phyloP scores from a whole-genome alignment of 805 yeast genomes.

The Ogataea salicorniae region DNA sequence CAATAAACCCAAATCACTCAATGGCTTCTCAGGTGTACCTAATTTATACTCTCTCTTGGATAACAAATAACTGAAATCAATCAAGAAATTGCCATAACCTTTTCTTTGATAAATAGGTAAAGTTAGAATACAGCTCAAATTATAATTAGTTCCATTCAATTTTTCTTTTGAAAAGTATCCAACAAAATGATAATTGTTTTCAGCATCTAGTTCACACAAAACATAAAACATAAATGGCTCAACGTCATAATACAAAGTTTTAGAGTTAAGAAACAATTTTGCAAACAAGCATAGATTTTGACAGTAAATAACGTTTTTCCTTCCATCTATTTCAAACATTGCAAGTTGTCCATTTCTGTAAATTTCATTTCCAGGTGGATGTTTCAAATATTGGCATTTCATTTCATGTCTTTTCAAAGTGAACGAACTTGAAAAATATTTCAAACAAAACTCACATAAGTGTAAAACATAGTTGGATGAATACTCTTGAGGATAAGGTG shows the following conservation, averaged over 20 bases:
- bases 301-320: conserved; percentile 75
- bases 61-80: conserved; percentile 82
- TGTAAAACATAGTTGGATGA: conserved; percentile 56
- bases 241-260: conserved; percentile 89
- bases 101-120: conserved; percentile 81
- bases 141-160: conserved; percentile 67
- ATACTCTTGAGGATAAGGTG: conserved; percentile 90
- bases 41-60: conserved; percentile 67
- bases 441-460: conserved; percentile 80
- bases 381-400: conserved; percentile 60
- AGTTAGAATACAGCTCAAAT: conserved; percentile 86
- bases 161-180: conserved; percentile 94
- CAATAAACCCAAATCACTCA: conserved; percentile 77
- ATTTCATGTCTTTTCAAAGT: conserved; percentile 63
- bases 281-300: conserved; percentile 88
- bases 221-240: conserved; percentile 92
- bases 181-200: conserved; percentile 63
- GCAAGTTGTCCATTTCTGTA: conserved; percentile 70
- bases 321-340: conserved; percentile 90
- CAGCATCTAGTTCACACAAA: conserved; percentile 57
- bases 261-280: conserved; percentile 82
- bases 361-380: conserved; percentile 91
- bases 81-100: conserved; percentile 85
- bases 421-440: conserved; percentile 68
- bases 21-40: conserved; percentile 95